A percentile compares a stretch with the other conserved stretches of the same genome.
Conservation (phyloP, 1,284 basidiomycete species). For the Boletus sp. region DNA sequence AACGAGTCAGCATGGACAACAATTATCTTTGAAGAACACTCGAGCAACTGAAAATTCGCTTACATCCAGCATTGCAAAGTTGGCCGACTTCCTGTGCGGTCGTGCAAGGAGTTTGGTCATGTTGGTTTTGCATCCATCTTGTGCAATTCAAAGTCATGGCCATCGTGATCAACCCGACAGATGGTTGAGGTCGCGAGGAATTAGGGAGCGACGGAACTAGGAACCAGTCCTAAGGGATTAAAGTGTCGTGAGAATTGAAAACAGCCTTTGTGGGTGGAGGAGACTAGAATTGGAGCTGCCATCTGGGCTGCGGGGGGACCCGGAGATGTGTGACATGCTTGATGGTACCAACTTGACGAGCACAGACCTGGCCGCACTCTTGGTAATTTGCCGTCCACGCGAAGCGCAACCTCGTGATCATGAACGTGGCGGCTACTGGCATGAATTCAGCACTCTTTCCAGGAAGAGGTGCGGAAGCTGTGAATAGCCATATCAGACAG, state of each 20-base stretch:
- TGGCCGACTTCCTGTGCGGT: constrained; percentile 20
- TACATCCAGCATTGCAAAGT: constrained; percentile 19
- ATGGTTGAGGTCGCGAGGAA: background rate
- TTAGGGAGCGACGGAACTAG: background rate
- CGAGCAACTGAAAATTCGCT: constrained; percentile 2
- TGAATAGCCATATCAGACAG: background rate
- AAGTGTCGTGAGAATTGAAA: background rate
- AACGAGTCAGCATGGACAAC: background rate
- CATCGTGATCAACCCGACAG: constrained; percentile 7
- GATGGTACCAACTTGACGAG: background rate
- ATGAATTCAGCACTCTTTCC: background rate
- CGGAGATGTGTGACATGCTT: constrained; percentile 5
- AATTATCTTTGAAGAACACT: background rate
- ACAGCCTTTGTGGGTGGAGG: background rate
- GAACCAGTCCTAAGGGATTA: background rate
- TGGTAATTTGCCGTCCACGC: constrained; percentile 2
- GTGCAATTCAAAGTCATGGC: constrained; percentile 8
- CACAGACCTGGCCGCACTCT: background rate
- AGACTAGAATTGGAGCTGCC: background rate
- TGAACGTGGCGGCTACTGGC: constrained; percentile 3
- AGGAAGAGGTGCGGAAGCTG: background rate
- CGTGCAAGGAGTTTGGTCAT: constrained; percentile 12
- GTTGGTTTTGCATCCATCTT: constrained; percentile 16
- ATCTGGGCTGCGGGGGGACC: constrained; percentile 5
- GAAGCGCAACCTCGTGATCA: constrained; percentile 1